These are phyloP conservation scores for Trichoderma orchidacearum DNA, from an alignment of 495 filamentous ascomycete genomes.

Conservation along the genomic window DNA sequence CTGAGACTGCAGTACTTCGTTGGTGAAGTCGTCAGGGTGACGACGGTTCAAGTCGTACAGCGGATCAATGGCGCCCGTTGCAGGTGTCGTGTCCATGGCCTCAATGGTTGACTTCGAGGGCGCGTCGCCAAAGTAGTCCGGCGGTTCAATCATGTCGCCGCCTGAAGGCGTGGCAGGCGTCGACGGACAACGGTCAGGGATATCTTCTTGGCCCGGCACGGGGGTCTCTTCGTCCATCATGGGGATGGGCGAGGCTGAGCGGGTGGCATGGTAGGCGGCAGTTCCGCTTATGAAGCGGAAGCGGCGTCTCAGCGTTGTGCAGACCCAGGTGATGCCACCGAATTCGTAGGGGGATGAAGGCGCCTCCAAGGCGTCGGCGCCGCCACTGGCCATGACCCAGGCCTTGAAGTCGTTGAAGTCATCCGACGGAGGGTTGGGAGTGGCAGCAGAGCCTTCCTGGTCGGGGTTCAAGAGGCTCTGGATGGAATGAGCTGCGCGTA, in stretches of 20 bases:
- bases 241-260: slow-evolving; percentile 17
- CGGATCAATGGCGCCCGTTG: neutral
- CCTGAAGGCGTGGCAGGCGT: neutral
- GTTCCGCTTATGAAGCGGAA: slow-evolving; percentile 47
- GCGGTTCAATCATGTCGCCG: slow-evolving; percentile 14
- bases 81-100: neutral
- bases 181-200: neutral
- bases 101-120: neutral
- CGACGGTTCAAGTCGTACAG: neutral
- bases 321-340: slow-evolving; percentile 47
- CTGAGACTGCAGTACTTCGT: slow-evolving; percentile 8
- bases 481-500: slow-evolving; percentile 33
- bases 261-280: neutral
- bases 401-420: slow-evolving; percentile 43
- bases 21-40: slow-evolving; percentile 14
- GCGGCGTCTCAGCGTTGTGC: slow-evolving; percentile 45
- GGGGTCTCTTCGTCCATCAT: slow-evolving; percentile 8
- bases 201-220: neutral
- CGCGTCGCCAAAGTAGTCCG: slow-evolving; percentile 33
- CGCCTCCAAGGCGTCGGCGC: slow-evolving; percentile 30
- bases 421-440: slow-evolving; percentile 3
- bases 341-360: slow-evolving; percentile 35
- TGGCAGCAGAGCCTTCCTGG: slow-evolving; percentile 18
- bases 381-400: slow-evolving; percentile 41
- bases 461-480: slow-evolving; percentile 36